Evolutionary conservation across 2,329 filamentous ascomycete genomes (phyloP), one percentile per base, ranked within the genome.

Genomic region (Curvularia lunata): DNA sequence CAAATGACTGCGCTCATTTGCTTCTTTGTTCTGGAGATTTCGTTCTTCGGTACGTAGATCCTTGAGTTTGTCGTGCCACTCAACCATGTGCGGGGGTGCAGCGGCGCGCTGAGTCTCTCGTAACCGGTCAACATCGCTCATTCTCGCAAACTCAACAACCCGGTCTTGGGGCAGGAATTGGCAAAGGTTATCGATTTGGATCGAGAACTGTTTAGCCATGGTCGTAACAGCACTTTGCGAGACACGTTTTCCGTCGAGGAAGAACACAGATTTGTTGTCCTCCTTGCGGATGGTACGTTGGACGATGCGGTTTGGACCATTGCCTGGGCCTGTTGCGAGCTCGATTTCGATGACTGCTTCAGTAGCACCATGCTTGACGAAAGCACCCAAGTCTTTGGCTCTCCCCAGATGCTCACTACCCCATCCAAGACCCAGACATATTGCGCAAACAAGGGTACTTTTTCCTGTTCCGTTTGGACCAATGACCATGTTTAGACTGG

Each of bases 381-480:
- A 99, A 71, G 97, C 93, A 54, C 89, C 88, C 57, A 94, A 82
- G 13, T 92, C 88, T 68, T 90, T 92, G 6, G 93, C 92, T 60
- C 95, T 88, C 16, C 94, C 95, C 16, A 99, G 84, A 69, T 93
- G 86, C 77, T 89, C 57, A 56, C 71, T 79, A 83, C 83, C 72
- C 82, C 90, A 97, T 47, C 95, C 95, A 25, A 99, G 81, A 2
- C 95, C 95, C 13, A 99, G 80, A 72, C 95, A 98, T 66, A 99
- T 96, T 43, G 95, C 95, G 78, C 95, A 99, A 42, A 99, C 94
- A 25, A 99, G 83, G 0, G 95, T 97, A 78, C 94, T 98, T 79
- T 99, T 99, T 54, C 95, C 95, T 0, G 95, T 98, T 32, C 95
- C 95, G 71, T 99, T 99, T n/a, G 95, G 95, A 0, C 95, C 95